A percentile compares a stretch with the other conserved stretches of the same genome.
phyloP scores from a whole-genome alignment of 208 protist species.

The Acanthamoeba lenticulata region DNA sequence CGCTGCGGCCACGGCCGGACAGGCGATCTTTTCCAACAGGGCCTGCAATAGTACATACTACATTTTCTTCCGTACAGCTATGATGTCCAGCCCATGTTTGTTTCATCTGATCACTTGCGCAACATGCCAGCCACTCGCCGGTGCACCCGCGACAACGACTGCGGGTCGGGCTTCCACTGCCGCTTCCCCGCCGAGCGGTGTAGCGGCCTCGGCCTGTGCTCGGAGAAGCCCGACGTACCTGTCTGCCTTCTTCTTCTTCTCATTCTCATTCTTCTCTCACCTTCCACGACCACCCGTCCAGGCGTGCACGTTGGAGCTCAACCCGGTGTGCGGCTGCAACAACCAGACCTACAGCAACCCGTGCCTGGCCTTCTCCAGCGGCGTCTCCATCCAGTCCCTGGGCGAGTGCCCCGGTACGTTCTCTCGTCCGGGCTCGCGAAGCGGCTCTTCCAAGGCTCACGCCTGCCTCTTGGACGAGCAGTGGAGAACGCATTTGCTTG shows the following conservation, averaged over 20 bases:
- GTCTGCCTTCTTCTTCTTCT: background rate
- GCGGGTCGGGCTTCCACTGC: background rate
- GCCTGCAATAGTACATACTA: background rate
- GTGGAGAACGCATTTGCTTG: background rate
- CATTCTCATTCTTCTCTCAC: background rate
- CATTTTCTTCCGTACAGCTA: background rate
- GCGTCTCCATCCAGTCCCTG: background rate
- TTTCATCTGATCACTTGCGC: background rate
- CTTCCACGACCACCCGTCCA: background rate
- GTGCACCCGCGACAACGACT: background rate
- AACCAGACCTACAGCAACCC: constrained; percentile 50
- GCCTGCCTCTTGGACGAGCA: background rate
- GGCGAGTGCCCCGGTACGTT: background rate
- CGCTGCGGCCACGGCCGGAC: background rate
- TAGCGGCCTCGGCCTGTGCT: background rate
- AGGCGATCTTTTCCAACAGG: background rate
- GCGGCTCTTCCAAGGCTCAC: background rate
- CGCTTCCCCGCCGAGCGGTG: constrained; percentile 4
- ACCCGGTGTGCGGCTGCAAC: constrained; percentile 1
- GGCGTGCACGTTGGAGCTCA: constrained; percentile 12
- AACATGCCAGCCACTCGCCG: background rate
- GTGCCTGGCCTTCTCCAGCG: background rate
- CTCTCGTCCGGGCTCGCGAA: background rate
- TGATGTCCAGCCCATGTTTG: background rate
- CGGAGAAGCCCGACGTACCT: background rate